phyloP scores from a whole-genome alignment of 192 early-diverging fungal species.

The Umbelopsis sp. region DNA sequence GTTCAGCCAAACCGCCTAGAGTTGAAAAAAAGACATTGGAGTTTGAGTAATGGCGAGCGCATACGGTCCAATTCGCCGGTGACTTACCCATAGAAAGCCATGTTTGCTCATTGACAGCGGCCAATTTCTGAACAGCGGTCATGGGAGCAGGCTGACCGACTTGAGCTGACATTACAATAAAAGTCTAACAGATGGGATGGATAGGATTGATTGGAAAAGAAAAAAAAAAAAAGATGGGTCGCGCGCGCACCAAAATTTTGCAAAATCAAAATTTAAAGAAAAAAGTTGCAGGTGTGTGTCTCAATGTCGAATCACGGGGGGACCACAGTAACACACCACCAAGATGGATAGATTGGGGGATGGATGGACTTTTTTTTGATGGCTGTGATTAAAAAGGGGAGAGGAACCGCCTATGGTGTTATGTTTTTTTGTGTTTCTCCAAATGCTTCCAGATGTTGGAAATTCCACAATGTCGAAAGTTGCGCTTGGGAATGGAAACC shows the following conservation, averaged over 20 bases:
- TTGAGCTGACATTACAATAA: conserved; percentile 6
- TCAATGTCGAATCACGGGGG: no score
- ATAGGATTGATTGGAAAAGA: no score
- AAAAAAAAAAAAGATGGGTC: not conserved
- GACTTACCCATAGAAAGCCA: conserved; percentile 63
- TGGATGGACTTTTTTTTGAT: no score
- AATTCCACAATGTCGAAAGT: no score
- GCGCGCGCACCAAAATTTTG: not conserved
- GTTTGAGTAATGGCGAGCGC: not conserved
- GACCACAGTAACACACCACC: no score
- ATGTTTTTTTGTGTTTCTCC: no score
- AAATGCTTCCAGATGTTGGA: no score
- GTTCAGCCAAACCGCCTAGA: conserved; percentile 36
- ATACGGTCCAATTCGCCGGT: not conserved
- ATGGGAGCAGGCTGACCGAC: conserved; percentile 15
- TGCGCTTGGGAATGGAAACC: no score
- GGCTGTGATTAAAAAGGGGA: no score
- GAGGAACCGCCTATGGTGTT: no score
- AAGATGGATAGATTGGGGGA: no score
- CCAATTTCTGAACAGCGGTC: conserved; percentile 49
- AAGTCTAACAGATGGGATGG: not conserved
- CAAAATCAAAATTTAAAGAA: not conserved
- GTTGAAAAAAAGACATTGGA: not conserved
- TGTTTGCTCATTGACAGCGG: conserved; percentile 58
- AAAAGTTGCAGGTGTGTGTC: not conserved